Evolutionary conservation across 2,329 filamentous ascomycete genomes (phyloP).

Genomic region (Colletotrichum trifolii): DNA sequence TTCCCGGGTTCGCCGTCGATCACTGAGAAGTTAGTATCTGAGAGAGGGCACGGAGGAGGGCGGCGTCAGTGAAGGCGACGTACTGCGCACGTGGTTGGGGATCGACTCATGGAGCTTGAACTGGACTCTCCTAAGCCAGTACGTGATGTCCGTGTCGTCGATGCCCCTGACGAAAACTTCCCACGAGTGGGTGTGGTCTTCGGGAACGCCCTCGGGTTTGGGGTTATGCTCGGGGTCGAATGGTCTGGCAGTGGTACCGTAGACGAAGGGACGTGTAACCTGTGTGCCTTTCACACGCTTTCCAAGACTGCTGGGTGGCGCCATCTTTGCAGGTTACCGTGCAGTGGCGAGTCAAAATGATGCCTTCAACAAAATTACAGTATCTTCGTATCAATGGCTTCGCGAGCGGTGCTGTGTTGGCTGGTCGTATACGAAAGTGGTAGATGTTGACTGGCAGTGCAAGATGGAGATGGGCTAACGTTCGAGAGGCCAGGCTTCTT

Average conservation of each 20-base stretch:
- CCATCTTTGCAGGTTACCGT: slow-evolving; percentile 55
- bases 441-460: too few species aligned
- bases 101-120: slow-evolving; percentile 99
- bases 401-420: too few species aligned
- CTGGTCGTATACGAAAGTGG: too few species aligned
- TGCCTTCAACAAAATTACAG: background rate
- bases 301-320: slow-evolving; percentile 66
- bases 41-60: background rate
- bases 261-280: slow-evolving; percentile 74
- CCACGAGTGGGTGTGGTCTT: slow-evolving; percentile 97
- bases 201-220: slow-evolving; percentile 79
- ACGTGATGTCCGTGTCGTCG: slow-evolving; percentile 89
- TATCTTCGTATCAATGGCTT: too few species aligned
- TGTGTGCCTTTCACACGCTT: slow-evolving; percentile 75
- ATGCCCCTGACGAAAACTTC: slow-evolving; percentile 92
- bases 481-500: too few species aligned
- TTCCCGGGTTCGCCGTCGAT: slow-evolving; percentile 77
- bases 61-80: slow-evolving; percentile 42
- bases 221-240: slow-evolving; percentile 84
- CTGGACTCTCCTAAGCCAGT: slow-evolving; percentile 96
- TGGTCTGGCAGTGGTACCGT: slow-evolving; percentile 82
- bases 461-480: too few species aligned
- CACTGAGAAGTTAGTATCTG: slow-evolving; percentile 53
- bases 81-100: slow-evolving; percentile 85
- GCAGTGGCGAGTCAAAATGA: background rate